Evolutionary conservation across 805 yeast species (phyloP).

Genomic region (Ogataea haglerorum): DNA sequence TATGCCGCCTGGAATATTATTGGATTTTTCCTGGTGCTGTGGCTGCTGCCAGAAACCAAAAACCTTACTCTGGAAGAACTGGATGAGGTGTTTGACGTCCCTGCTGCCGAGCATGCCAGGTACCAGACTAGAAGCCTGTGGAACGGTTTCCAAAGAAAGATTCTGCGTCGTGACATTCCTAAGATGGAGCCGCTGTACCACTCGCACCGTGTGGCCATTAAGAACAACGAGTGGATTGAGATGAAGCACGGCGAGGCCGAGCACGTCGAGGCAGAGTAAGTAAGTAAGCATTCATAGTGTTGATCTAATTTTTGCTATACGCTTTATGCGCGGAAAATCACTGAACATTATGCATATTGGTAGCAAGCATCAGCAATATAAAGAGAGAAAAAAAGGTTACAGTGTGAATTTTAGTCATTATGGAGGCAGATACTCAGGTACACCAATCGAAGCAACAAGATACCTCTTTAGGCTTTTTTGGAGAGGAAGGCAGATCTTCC

Average conservation of each 20-base stretch:
- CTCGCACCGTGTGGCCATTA: slow-evolving; percentile 58
- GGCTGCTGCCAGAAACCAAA: slow-evolving; percentile 71
- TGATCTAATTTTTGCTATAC: background rate
- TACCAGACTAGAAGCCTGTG: slow-evolving; percentile 39
- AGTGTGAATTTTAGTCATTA: background rate
- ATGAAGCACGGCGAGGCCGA: slow-evolving; percentile 43
- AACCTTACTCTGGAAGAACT: slow-evolving; percentile 72
- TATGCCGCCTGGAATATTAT: slow-evolving; percentile 82
- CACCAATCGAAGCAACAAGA: background rate
- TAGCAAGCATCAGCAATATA: slow-evolving; percentile 1
- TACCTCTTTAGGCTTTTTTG: background rate
- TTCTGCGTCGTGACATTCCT: slow-evolving; percentile 46
- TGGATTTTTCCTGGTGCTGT: slow-evolving; percentile 67
- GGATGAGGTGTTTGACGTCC: slow-evolving; percentile 69
- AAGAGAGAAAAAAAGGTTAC: background rate
- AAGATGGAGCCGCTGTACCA: slow-evolving; percentile 56
- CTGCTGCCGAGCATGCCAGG: slow-evolving; percentile 50
- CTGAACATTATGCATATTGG: background rate
- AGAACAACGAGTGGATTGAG: slow-evolving; percentile 60
- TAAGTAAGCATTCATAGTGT: background rate
- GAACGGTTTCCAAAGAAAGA: slow-evolving; percentile 42
- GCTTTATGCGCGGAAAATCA: background rate
- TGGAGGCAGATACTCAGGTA: slow-evolving; percentile 4
- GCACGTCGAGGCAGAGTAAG: slow-evolving; percentile 41
- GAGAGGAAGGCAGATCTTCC: slow-evolving; percentile 4